These are phyloP conservation scores for Isoetes taiwanensis DNA, from an alignment of 75 land plant genomes.

Conservation along the genomic window DNA sequence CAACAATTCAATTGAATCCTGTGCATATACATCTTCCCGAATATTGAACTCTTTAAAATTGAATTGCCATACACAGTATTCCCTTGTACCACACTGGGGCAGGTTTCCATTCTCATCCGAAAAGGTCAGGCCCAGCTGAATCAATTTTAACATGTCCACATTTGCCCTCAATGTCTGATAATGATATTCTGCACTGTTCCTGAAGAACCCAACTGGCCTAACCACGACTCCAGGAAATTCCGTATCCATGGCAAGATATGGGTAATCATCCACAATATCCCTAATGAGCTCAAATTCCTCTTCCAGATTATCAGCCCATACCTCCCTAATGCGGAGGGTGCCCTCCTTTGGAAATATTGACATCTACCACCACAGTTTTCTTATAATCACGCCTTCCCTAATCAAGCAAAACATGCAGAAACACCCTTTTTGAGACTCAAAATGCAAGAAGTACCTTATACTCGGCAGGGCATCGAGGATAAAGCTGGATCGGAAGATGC, in stretches of 20 bases:
- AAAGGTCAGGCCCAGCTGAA: slow-evolving; percentile 64
- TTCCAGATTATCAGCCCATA: slow-evolving; percentile 56
- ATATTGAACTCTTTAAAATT: slow-evolving; percentile 57
- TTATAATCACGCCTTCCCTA: neutral
- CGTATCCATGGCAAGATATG: slow-evolving; percentile 71
- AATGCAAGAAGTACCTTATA: no score
- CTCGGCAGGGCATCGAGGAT: no score
- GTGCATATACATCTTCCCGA: slow-evolving; percentile 36
- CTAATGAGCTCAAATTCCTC: slow-evolving; percentile 51
- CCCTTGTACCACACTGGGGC: slow-evolving; percentile 36
- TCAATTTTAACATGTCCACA: slow-evolving; percentile 54
- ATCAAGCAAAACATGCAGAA: no score
- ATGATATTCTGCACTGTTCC: slow-evolving; percentile 27
- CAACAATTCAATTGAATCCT: slow-evolving; percentile 62
- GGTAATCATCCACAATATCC: slow-evolving; percentile 28
- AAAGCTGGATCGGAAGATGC: no score
- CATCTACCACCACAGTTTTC: slow-evolving; percentile 15
- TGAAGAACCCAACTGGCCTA: slow-evolving; percentile 27
- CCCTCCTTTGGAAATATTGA: slow-evolving; percentile 33
- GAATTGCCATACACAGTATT: slow-evolving; percentile 57
- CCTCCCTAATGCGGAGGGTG: slow-evolving; percentile 29
- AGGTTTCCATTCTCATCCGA: slow-evolving; percentile 60
- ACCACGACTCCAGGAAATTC: slow-evolving; percentile 74
- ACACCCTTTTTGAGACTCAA: no score
- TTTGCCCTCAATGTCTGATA: slow-evolving; percentile 48